Evolutionary conservation across 1,284 basidiomycete genomes (phyloP), one percentile per base, ranked within the genome.

Genomic region (Paramarasmius palmivorus): DNA sequence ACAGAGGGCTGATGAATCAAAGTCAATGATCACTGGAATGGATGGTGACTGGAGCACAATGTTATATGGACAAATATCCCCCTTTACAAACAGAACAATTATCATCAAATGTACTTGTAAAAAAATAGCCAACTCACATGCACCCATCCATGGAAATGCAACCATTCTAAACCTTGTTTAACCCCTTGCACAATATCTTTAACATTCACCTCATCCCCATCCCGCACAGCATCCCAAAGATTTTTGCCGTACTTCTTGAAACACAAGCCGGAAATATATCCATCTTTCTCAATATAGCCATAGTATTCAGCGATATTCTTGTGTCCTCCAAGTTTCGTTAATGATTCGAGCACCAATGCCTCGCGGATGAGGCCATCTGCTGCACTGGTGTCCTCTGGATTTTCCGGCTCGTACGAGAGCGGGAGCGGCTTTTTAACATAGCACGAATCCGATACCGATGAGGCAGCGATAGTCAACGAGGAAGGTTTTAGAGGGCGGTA

Each of bases 1-100:
- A 5, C n/a, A 23, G 14, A 3, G 20, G 23, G 20, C 23, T 14
- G n/a, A 44, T 6, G 47, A 49, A n/a, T 49, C 47, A 25, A 49
- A 49, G 17, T 49, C 47, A 32, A 49, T 49, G 17, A 49, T 49
- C 9, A 49, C 47, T 19, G 47, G 41, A 44, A 44, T 25, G n/a
- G 22, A 22, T 15, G 20, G 26, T 3, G 32, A 38, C 26, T 38
- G 26, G 8, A 49, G 47, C n/a, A 49, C 17, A 23, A 49, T 38
- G 8, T 49, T 49, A 38, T 20, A 35, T 32, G 47, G 47, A n/a
- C 35, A 32, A 23, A 49, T 49, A 38, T 49, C 47, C 20, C 47
- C 29, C 47, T 49, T 17, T 23, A 25, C n/a, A n/a, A n/a, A n/a
- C n/a, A 10, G 34, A 17, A 19, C 19, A 38, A 44, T n/a, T n/a